phyloP scores from a whole-genome alignment of 768 basidiomycete genomes.

The Calocybe gangraenosa region DNA sequence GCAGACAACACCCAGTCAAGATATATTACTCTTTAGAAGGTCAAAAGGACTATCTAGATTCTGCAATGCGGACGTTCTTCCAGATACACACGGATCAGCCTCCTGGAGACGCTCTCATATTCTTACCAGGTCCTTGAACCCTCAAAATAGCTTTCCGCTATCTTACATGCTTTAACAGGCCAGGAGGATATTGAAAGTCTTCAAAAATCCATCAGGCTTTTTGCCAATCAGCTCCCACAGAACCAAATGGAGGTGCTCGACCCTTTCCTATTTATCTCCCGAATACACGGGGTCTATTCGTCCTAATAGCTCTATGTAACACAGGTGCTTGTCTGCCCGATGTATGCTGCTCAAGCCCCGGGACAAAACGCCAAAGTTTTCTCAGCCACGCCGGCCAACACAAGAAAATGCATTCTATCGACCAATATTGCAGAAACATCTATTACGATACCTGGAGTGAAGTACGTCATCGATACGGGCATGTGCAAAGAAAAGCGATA shows the following conservation, averaged over 20 bases:
- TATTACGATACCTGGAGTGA: conserved; percentile 94
- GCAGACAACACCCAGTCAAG: conserved; percentile 88
- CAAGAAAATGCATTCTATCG: conserved; percentile 89
- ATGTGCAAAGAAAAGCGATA: conserved; percentile 95
- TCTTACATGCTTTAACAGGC: conserved; percentile 38
- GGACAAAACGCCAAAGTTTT: conserved; percentile 80
- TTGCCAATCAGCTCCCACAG: conserved; percentile 65
- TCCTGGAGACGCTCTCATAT: conserved; percentile 88
- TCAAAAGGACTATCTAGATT: conserved; percentile 82
- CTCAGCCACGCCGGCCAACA: conserved; percentile 52
- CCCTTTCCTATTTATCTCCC: background rate
- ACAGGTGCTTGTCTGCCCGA: conserved; percentile 71
- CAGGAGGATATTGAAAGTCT: conserved; percentile 96
- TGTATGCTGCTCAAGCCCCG: conserved; percentile 85
- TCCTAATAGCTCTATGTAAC: background rate
- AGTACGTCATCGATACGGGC: conserved; percentile 94
- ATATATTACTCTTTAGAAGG: conserved; percentile 74
- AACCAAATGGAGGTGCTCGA: conserved; percentile 45
- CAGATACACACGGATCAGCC: conserved; percentile 83
- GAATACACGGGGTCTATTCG: background rate
- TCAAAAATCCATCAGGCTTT: conserved; percentile 65
- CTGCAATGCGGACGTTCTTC: conserved; percentile 90
- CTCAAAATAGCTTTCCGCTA: background rate
- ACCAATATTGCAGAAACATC: conserved; percentile 99
- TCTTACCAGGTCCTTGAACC: conserved; percentile 66